A percentile compares a stretch with the other conserved stretches of the same genome.
phyloP scores from a whole-genome alignment of 2,329 filamentous ascomycete species.

The Tympanopsis confertula region DNA sequence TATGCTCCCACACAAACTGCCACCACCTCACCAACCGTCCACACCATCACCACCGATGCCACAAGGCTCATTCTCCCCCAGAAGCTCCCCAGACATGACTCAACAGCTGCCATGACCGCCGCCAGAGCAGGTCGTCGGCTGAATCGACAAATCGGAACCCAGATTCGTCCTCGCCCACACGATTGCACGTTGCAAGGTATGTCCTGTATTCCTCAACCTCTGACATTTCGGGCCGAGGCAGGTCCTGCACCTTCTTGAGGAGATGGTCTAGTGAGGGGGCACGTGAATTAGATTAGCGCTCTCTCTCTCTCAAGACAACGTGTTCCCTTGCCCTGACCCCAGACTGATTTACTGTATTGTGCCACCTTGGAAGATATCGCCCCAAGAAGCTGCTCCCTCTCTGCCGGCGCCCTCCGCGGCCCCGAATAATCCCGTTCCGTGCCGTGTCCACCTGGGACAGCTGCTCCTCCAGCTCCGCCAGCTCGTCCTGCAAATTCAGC shows the following conservation, averaged over 20 bases:
- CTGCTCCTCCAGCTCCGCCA: conserved; percentile 69
- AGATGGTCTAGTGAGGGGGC: conserved; percentile 40
- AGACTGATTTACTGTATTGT: background rate
- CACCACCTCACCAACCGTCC: no score
- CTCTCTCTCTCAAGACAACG: no score
- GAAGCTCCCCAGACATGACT: no score
- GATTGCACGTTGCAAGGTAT: conserved; percentile 41
- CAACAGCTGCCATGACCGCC: no score
- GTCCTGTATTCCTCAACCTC: conserved; percentile 35
- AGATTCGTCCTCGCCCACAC: conserved; percentile 46
- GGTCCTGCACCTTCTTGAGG: conserved; percentile 35
- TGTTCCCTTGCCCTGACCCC: background rate
- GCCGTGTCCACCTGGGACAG: conserved; percentile 55
- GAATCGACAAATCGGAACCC: conserved; percentile 40
- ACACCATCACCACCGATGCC: no score
- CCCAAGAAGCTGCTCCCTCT: background rate
- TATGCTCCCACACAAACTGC: no score
- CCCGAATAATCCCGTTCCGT: conserved; percentile 22
- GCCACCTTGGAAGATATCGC: background rate
- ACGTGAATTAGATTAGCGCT: conserved; percentile 5
- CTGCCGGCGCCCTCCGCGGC: background rate
- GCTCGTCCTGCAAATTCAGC: conserved; percentile 75
- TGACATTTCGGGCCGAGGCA: conserved; percentile 32
- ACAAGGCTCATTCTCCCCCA: no score
- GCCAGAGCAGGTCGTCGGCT: conserved; percentile 37